Conservation (phyloP, 2,329 filamentous ascomycete species). For the Verticillium klebahnii region DNA sequence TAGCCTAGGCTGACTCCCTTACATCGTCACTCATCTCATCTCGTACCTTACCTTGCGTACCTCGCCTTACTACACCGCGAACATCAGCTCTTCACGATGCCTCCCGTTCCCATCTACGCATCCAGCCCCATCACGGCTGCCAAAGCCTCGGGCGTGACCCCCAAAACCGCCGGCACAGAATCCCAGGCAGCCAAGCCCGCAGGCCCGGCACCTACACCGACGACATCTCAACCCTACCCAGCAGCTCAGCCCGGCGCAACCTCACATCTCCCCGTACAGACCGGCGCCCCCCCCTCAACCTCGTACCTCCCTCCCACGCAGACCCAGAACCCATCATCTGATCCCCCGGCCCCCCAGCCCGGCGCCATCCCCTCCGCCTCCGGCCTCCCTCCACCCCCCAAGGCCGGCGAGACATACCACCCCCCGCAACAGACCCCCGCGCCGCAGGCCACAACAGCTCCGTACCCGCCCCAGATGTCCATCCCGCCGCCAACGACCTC, state of each 20-base stretch:
- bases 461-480: constrained; percentile 44
- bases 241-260: constrained; percentile 42
- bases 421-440: constrained; percentile 28
- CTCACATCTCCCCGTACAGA: constrained; percentile 38
- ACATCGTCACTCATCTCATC: background rate
- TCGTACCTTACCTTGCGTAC: background rate
- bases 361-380: constrained; percentile 40
- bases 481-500: constrained; percentile 41
- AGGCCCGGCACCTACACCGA: background rate
- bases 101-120: constrained; percentile 56
- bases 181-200: constrained; percentile 11
- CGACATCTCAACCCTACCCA: constrained; percentile 24
- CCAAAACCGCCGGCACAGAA: constrained; percentile 34
- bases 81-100: constrained; percentile 33
- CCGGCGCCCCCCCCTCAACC: constrained; percentile 29
- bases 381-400: constrained; percentile 47
- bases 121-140: constrained; percentile 54
- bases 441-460: constrained; percentile 20
- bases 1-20: background rate
- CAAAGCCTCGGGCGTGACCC: constrained; percentile 45
- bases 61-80: background rate
- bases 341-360: constrained; percentile 53
- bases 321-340: constrained; percentile 22
- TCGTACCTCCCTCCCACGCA: constrained; percentile 38
- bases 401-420: constrained; percentile 39